Evolutionary conservation across 305 asterid genomes (phyloP).

Genomic region (Withania somnifera): DNA sequence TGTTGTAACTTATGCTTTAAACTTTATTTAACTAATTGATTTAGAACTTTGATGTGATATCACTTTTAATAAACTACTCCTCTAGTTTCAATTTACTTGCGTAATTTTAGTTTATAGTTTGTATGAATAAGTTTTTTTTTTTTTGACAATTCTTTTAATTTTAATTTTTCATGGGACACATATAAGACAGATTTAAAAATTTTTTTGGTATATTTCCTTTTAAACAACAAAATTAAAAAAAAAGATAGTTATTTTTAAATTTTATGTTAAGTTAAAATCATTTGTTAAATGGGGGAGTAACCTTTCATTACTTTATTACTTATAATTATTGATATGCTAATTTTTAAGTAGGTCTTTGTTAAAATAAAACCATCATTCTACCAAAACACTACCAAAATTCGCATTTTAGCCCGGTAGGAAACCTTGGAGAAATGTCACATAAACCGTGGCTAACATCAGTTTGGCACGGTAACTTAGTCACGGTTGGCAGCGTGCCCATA

Average conservation of each 20-base stretch:
- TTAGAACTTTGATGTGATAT: background rate
- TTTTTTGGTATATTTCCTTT: background rate
- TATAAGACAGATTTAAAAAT: background rate
- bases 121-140: background rate
- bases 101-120: too few species aligned
- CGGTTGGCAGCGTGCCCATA: too few species aligned
- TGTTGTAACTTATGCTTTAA: background rate
- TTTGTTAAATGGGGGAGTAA: rapidly evolving
- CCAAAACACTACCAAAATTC: too few species aligned
- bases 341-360: too few species aligned
- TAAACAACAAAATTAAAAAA: background rate
- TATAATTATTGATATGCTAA: background rate
- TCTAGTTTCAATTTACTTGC: too few species aligned
- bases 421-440: too few species aligned
- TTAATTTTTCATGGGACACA: rapidly evolving
- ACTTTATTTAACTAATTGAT: background rate
- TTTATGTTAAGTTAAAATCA: background rate
- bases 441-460: too few species aligned
- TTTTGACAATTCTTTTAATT: background rate
- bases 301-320: background rate
- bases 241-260: background rate
- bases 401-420: too few species aligned
- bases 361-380: too few species aligned
- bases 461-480: too few species aligned
- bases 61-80: background rate